Percentiles rank a stretch among this genome's conserved stretches.
These are phyloP conservation scores for Scenedesmus sp. DNA, from an alignment of 163 green algal species.

Conservation along the genomic window DNA sequence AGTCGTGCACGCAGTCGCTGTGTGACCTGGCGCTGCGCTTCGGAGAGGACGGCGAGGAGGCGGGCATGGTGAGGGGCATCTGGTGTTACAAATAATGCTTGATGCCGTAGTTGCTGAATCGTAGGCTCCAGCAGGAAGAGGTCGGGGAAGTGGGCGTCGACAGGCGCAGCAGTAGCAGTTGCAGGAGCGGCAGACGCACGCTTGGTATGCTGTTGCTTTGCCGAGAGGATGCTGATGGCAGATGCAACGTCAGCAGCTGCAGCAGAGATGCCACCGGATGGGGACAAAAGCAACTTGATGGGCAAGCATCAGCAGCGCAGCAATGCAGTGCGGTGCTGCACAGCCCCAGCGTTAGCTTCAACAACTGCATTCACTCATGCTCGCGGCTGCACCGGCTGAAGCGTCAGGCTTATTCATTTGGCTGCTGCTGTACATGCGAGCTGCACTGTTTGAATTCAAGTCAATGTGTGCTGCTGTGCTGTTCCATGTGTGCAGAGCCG, in stretches of 20 bases:
- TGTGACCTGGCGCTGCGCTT: slow-evolving; percentile 97
- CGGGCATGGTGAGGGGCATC: slow-evolving; percentile 72
- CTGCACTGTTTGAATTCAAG: too few relatives aligned
- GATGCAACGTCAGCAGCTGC: not conserved
- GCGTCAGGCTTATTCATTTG: not conserved
- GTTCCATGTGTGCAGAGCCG: slow-evolving; percentile 80
- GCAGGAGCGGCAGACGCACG: not conserved
- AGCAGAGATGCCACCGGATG: not conserved
- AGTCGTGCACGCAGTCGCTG: slow-evolving; percentile 94
- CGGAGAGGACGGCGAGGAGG: slow-evolving; percentile 91
- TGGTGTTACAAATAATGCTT: not conserved
- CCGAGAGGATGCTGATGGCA: not conserved
- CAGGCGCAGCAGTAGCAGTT: not conserved
- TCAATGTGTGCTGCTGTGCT: not conserved
- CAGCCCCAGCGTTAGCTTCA: too few relatives aligned
- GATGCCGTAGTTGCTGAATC: not conserved
- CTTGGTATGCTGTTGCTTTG: not conserved
- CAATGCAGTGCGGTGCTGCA: not conserved
- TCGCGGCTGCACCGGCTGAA: too few relatives aligned
- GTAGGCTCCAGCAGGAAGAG: too few relatives aligned
- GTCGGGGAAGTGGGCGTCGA: not conserved
- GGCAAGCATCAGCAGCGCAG: not conserved
- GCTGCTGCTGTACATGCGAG: not conserved
- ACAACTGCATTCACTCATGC: too few relatives aligned
- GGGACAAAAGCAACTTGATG: not conserved